Conservation (phyloP, 768 basidiomycete genomes). For the Podaxis pistillaris region DNA sequence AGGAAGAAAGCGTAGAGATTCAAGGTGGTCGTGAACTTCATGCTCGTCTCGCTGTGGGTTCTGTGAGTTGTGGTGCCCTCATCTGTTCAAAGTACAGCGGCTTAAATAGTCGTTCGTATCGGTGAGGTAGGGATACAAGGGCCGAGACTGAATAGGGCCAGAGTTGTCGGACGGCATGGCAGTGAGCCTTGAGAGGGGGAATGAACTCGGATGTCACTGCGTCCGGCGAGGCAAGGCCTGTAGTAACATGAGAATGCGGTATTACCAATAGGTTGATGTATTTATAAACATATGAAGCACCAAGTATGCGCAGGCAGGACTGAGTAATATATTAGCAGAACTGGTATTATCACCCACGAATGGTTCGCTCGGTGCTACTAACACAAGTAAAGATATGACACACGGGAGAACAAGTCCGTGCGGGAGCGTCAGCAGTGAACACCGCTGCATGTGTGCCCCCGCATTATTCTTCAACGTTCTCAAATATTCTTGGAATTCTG, state of each 20-base stretch:
- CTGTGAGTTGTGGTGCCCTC: not conserved
- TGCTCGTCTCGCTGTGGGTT: not conserved
- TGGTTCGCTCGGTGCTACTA: not conserved
- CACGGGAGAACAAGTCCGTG: conserved; percentile 4
- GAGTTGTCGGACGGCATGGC: not conserved
- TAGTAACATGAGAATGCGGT: not conserved
- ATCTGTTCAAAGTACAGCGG: not conserved
- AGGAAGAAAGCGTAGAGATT: conserved; percentile 6
- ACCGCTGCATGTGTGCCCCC: not conserved
- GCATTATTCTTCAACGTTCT: no score
- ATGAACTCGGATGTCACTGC: not conserved
- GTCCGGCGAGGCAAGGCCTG: not conserved
- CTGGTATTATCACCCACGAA: not conserved
- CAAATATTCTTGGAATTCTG: no score
- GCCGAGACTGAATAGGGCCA: not conserved
- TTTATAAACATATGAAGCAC: conserved; percentile 1
- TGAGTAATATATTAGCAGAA: not conserved
- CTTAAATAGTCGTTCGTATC: not conserved
- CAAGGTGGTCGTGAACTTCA: conserved; percentile 12
- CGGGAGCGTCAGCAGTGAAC: not conserved
- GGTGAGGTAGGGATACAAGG: not conserved
- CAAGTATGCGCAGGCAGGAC: not conserved
- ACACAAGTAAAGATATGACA: not conserved
- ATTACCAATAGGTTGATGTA: not conserved
- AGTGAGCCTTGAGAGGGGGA: not conserved